Conservation (phyloP, 345 rosid genomes). For the Salix purpurea region DNA sequence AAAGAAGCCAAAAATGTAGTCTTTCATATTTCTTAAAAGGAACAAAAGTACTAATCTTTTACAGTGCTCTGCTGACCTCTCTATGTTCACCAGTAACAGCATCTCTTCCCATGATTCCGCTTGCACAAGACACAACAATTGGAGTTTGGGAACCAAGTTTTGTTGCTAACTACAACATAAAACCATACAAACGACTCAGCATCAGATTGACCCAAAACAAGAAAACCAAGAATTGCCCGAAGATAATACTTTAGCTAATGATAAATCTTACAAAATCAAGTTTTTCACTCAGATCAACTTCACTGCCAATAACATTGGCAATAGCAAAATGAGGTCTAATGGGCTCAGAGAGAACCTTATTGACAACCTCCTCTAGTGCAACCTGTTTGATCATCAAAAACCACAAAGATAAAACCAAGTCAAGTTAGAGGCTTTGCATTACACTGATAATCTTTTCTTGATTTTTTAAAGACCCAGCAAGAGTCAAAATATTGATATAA, state of each 20-base stretch:
- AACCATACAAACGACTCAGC: not conserved
- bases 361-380: slow-evolving; percentile 49
- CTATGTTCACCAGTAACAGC: slow-evolving; percentile 36
- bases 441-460: not conserved
- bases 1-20: no score
- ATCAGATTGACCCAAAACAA: not conserved
- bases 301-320: slow-evolving; percentile 24
- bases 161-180: slow-evolving; percentile 28
- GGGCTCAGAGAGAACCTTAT: slow-evolving; percentile 55
- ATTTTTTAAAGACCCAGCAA: not conserved
- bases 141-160: slow-evolving; percentile 45
- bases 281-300: not conserved
- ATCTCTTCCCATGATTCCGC: slow-evolving; percentile 57
- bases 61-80: slow-evolving; percentile 15
- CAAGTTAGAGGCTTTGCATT: not conserved
- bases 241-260: not conserved
- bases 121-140: slow-evolving; percentile 31
- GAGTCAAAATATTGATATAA: not conserved
- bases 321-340: slow-evolving; percentile 59
- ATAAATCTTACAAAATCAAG: slow-evolving; percentile 28
- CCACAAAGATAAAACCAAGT: not conserved
- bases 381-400: slow-evolving; percentile 20
- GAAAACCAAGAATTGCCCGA: not conserved
- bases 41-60: not conserved
- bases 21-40: not conserved